Conservation (phyloP, 208 protist species). For the Leishmania aethiopica region DNA sequence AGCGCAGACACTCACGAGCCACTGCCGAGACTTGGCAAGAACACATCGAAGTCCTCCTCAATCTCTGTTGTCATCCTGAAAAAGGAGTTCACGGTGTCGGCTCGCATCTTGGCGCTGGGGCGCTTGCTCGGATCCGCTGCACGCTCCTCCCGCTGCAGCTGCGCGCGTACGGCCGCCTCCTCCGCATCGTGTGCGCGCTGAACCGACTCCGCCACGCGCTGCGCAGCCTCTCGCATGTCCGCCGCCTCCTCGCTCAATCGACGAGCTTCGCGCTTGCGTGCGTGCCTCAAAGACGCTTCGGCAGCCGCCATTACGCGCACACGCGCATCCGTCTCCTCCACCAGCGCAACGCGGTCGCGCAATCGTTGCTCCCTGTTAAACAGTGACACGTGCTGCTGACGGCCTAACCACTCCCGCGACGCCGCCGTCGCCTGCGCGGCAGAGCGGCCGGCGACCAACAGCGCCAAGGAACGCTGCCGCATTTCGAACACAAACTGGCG, state of each 20-base stretch:
- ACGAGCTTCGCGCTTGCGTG: not conserved
- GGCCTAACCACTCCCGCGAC: conserved; percentile 12
- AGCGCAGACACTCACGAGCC: not conserved
- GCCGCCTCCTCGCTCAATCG: not conserved
- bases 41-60: conserved; percentile 26
- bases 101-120: conserved; percentile 7
- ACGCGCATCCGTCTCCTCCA: conserved; percentile 16
- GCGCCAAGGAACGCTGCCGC: conserved; percentile 11
- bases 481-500: conserved; percentile 1
- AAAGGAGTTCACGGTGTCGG: conserved; percentile 6
- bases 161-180: not conserved
- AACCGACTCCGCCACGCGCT: not conserved
- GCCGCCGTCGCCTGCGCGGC: conserved; percentile 1
- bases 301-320: not conserved
- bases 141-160: conserved; percentile 2
- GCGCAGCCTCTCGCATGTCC: not conserved
- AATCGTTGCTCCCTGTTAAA: conserved; percentile 22
- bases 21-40: conserved; percentile 5
- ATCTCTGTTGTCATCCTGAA: conserved; percentile 6
- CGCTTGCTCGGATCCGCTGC: conserved; percentile 2
- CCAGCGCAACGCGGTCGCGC: conserved; percentile 16
- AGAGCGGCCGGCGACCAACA: conserved; percentile 14
- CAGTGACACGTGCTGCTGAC: conserved; percentile 20
- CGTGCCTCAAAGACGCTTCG: not conserved
- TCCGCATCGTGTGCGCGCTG: not conserved